These are phyloP conservation scores for Maudiozyma bulderi DNA, from an alignment of 805 yeast genomes.

Conservation along the genomic window DNA sequence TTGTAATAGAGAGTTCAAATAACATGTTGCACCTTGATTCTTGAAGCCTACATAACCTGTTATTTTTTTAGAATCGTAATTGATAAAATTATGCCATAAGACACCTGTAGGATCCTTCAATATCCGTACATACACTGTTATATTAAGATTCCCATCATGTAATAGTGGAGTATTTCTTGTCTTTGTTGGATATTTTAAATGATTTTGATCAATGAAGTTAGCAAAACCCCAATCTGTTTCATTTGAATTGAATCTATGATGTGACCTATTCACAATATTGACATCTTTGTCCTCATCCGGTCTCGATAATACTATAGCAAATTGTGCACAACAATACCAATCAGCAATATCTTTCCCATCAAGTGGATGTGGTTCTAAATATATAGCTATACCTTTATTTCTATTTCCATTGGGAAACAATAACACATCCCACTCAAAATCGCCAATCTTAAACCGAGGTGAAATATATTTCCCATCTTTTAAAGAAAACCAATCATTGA, in stretches of 20 bases:
- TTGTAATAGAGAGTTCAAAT: constrained; percentile 83
- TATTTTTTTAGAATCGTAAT: constrained; percentile 75
- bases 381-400: constrained; percentile 54
- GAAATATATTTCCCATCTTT: constrained; percentile 33
- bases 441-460: constrained; percentile 48
- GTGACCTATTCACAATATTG: constrained; percentile 54
- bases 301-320: constrained; percentile 75
- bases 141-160: constrained; percentile 47
- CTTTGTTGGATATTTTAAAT: constrained; percentile 33
- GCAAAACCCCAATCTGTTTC: constrained; percentile 97
- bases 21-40: constrained; percentile 98
- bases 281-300: constrained; percentile 53
- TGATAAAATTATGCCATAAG: constrained; percentile 78
- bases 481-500: constrained; percentile 38
- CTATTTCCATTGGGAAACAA: constrained; percentile 72
- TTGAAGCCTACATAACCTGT: constrained; percentile 90
- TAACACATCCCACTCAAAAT: constrained; percentile 56
- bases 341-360: constrained; percentile 31
- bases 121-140: constrained; percentile 68
- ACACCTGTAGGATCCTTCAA: constrained; percentile 89
- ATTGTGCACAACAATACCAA: constrained; percentile 90
- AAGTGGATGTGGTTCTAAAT: constrained; percentile 58
- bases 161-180: constrained; percentile 35
- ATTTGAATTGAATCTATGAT: constrained; percentile 63
- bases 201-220: constrained; percentile 52